Evolutionary conservation across 2,329 filamentous ascomycete genomes (phyloP).

Genomic region (Fusarium algeriense): DNA sequence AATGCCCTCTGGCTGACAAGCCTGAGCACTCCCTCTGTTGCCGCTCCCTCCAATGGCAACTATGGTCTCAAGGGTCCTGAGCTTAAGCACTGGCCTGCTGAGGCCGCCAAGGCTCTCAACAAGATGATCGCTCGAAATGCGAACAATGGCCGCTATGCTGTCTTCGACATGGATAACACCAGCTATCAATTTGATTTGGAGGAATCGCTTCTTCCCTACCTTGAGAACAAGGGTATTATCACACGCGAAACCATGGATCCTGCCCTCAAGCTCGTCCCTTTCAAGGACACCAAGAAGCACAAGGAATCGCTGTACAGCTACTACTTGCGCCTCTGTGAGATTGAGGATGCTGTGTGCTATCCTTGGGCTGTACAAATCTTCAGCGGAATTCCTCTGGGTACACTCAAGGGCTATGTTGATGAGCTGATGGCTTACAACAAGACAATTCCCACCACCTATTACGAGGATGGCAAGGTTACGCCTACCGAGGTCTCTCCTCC

Average conservation of each 20-base stretch:
- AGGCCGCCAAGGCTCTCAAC: slow-evolving; percentile 52
- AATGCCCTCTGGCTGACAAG: slow-evolving; percentile 34
- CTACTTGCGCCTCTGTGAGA: slow-evolving; percentile 58
- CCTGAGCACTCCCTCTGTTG: slow-evolving; percentile 20
- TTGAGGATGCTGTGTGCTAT: slow-evolving; percentile 58
- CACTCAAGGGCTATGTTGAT: slow-evolving; percentile 61
- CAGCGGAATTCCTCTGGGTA: slow-evolving; percentile 57
- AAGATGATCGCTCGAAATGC: slow-evolving; percentile 56
- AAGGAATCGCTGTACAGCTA: slow-evolving; percentile 60
- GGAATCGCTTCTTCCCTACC: slow-evolving; percentile 58
- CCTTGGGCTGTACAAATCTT: slow-evolving; percentile 59
- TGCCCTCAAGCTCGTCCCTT: slow-evolving; percentile 56
- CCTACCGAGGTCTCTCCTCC: slow-evolving; percentile 51
- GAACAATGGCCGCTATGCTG: slow-evolving; percentile 54
- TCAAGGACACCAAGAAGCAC: slow-evolving; percentile 54
- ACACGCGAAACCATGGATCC: slow-evolving; percentile 57
- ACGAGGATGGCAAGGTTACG: slow-evolving; percentile 49
- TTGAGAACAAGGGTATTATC: slow-evolving; percentile 57
- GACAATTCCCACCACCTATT: slow-evolving; percentile 54
- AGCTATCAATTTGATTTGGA: slow-evolving; percentile 58
- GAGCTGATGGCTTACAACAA: slow-evolving; percentile 59
- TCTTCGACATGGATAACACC: slow-evolving; percentile 62
- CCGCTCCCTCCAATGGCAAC: slow-evolving; percentile 14
- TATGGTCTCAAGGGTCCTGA: slow-evolving; percentile 37
- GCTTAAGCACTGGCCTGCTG: slow-evolving; percentile 53